Percentiles rank a stretch among this genome's conserved stretches.
phyloP scores from a whole-genome alignment of 2,329 filamentous ascomycete genomes.

The Sporothrix euskadiensis region DNA sequence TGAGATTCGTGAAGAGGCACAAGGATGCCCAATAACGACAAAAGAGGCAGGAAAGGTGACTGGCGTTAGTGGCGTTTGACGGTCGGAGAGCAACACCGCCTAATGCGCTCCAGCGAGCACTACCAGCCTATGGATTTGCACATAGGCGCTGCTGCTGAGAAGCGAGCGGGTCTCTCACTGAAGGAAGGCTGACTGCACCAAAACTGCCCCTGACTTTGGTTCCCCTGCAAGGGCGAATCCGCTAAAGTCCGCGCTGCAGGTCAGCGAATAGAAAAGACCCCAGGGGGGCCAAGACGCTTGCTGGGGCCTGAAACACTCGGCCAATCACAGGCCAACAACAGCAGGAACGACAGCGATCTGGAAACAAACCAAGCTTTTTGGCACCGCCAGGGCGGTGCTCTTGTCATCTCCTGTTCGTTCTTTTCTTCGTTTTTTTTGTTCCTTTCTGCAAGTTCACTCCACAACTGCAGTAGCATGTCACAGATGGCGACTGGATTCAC shows the following conservation, averaged over 20 bases:
- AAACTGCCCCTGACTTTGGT: background rate
- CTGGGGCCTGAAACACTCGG: slow-evolving; percentile 25
- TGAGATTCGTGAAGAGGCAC: background rate
- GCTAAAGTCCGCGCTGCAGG: background rate
- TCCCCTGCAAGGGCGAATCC: slow-evolving; percentile 5
- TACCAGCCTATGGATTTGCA: slow-evolving; percentile 11
- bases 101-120: background rate
- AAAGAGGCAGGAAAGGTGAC: background rate
- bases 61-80: background rate
- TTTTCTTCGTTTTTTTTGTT: background rate
- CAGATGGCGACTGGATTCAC: slow-evolving; percentile 7
- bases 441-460: background rate
- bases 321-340: slow-evolving; percentile 29
- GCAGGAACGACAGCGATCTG: background rate
- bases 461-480: slow-evolving; percentile 9
- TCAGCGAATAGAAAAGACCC: background rate
- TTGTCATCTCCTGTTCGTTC: background rate
- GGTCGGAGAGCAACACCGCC: background rate
- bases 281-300: background rate
- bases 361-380: slow-evolving; percentile 28
- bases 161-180: background rate
- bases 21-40: too few relatives aligned
- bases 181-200: slow-evolving; percentile 2
- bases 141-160: slow-evolving; percentile 14
- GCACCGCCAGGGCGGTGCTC: background rate